A percentile compares a stretch with the other conserved stretches of the same genome.
Conservation (phyloP, 331 rosid genomes). For the Malus hybrid region DNA sequence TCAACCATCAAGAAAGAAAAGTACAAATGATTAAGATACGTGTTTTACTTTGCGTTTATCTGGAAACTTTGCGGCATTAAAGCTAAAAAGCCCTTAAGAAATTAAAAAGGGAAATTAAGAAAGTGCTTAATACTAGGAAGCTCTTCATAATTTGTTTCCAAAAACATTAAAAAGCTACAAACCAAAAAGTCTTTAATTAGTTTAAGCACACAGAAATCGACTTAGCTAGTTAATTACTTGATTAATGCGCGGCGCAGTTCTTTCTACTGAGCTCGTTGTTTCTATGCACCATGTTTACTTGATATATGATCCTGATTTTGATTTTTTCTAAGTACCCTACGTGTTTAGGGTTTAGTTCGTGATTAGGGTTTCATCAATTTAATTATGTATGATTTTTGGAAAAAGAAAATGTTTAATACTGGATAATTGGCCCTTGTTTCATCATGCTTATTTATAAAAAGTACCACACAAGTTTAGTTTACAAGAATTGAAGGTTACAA, state of each 20-base stretch:
- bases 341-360: too few species aligned
- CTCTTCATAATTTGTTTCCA: too few species aligned
- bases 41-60: not conserved
- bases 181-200: not conserved
- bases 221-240: not conserved
- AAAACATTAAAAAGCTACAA: not conserved
- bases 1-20: conserved; percentile 9
- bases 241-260: conserved; percentile 24
- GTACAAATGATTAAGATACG: not conserved
- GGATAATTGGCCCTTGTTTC: not conserved
- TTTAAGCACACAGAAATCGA: not conserved
- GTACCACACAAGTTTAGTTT: not conserved
- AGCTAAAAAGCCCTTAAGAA: not conserved
- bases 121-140: not conserved
- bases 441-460: not conserved
- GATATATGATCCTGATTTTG: too few species aligned
- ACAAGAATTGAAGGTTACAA: not conserved
- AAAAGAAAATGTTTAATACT: not conserved
- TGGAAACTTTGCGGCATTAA: not conserved
- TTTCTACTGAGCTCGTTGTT: too few species aligned
- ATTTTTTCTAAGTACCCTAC: too few species aligned
- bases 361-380: too few species aligned
- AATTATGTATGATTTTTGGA: not conserved
- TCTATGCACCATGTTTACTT: too few species aligned
- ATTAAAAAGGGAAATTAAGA: not conserved